A percentile compares a stretch with the other conserved stretches of the same genome.
These are phyloP conservation scores for Nothomitra cinnamomea DNA, from an alignment of 2,329 filamentous ascomycete genomes.

Conservation along the genomic window DNA sequence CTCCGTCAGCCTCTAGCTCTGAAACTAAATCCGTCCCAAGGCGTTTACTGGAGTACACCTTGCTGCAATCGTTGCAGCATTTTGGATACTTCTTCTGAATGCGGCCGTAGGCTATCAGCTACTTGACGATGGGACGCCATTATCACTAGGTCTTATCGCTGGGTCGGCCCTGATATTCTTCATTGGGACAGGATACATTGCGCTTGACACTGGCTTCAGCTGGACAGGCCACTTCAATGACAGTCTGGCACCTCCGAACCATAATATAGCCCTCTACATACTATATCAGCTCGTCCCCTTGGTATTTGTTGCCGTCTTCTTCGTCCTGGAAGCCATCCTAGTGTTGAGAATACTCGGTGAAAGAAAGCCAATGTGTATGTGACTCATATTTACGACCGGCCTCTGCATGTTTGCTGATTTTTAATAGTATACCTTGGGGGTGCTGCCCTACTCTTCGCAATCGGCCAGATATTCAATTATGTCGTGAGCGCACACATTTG, in stretches of 20 bases:
- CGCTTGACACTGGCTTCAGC: slow-evolving; percentile 74
- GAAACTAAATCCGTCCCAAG: slow-evolving; percentile 25
- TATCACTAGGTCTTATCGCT: slow-evolving; percentile 62
- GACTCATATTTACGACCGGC: not conserved
- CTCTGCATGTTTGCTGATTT: not conserved
- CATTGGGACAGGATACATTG: slow-evolving; percentile 86
- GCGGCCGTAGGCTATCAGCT: slow-evolving; percentile 85
- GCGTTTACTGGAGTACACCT: slow-evolving; percentile 83
- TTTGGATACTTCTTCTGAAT: slow-evolving; percentile 85
- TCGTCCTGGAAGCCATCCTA: slow-evolving; percentile 64
- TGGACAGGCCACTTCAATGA: slow-evolving; percentile 67
- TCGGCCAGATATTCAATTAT: slow-evolving; percentile 94
- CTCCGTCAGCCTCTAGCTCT: not conserved
- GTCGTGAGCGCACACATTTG: slow-evolving; percentile 85
- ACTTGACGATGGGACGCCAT: slow-evolving; percentile 76
- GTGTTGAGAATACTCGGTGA: slow-evolving; percentile 80
- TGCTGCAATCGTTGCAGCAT: slow-evolving; percentile 70
- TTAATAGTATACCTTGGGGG: slow-evolving; percentile 49
- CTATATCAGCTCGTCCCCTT: slow-evolving; percentile 83
- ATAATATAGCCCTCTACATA: slow-evolving; percentile 77
- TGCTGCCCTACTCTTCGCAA: slow-evolving; percentile 67
- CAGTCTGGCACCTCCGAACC: slow-evolving; percentile 39
- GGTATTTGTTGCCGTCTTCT: slow-evolving; percentile 77
- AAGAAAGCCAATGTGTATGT: slow-evolving; percentile 66
- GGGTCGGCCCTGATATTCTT: slow-evolving; percentile 57